Evolutionary conservation across 2,329 filamentous ascomycete genomes (phyloP).

Genomic region (Coniochaeta ligniaria): DNA sequence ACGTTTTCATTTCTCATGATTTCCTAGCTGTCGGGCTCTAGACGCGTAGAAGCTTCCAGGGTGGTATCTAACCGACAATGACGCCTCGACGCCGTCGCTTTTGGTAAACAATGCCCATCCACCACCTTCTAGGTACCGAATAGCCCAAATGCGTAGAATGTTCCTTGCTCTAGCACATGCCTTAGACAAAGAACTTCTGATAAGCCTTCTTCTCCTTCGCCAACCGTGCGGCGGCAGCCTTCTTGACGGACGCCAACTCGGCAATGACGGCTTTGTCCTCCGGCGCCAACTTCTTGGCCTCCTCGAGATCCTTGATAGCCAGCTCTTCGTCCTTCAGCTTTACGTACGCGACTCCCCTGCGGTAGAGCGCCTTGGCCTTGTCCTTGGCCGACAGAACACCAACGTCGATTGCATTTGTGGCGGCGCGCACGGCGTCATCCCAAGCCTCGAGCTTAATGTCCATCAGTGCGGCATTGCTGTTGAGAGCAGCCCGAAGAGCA

Average conservation of each 20-base stretch:
- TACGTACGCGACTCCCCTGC: conserved; percentile 68
- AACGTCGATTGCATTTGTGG: conserved; percentile 66
- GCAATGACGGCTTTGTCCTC: conserved; percentile 66
- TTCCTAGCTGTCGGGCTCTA: not conserved
- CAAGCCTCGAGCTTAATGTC: conserved; percentile 73
- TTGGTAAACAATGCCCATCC: not conserved
- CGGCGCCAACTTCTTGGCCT: conserved; percentile 69
- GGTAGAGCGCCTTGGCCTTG: conserved; percentile 82
- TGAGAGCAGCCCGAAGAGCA: conserved; percentile 72
- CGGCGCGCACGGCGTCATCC: conserved; percentile 62
- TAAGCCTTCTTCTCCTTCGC: conserved; percentile 91
- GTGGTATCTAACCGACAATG: not conserved
- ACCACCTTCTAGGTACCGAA: not conserved
- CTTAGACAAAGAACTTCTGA: conserved; percentile 87
- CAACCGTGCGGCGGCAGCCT: conserved; percentile 61
- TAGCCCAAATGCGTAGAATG: not conserved
- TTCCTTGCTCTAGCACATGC: not conserved
- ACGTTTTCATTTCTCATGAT: not conserved
- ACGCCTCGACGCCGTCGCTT: not conserved
- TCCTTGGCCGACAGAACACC: conserved; percentile 63
- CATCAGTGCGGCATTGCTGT: conserved; percentile 83
- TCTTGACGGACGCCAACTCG: conserved; percentile 74
- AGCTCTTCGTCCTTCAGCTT: conserved; percentile 78
- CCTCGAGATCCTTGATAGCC: conserved; percentile 67
- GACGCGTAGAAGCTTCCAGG: not conserved